Percentiles rank a stretch among this genome's conserved stretches.
Conservation (phyloP, 2,329 filamentous ascomycete species). For the Sclerotinia spermophila region DNA sequence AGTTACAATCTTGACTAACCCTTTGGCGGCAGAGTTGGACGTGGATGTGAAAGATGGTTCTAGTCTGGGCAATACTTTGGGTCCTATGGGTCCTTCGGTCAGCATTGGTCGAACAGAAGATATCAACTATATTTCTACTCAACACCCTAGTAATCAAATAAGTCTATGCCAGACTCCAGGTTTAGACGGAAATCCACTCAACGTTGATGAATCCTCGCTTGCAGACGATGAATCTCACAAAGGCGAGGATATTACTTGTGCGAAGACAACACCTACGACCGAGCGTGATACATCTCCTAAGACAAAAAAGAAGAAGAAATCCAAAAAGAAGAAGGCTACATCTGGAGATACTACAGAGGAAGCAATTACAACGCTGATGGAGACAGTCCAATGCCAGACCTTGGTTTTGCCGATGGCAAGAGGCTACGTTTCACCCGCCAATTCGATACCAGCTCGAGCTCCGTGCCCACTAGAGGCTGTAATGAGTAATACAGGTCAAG, state of each 20-base stretch:
- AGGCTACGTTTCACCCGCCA: background rate
- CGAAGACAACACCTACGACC: too few relatives aligned
- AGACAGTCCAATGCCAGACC: too few relatives aligned
- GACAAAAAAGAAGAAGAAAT: background rate
- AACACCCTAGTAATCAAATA: background rate
- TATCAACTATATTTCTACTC: background rate
- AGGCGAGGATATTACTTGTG: too few relatives aligned
- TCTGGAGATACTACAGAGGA: background rate
- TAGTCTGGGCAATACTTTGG: too few relatives aligned
- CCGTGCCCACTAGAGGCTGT: background rate
- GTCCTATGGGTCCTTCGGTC: fast-evolving
- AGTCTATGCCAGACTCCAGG: background rate
- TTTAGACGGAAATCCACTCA: background rate
- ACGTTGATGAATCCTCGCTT: background rate
- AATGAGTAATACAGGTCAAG: too few relatives aligned
- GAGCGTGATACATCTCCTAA: background rate
- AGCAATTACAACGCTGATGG: background rate
- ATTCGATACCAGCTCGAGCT: background rate
- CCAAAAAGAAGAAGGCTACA: background rate
- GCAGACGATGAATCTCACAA: background rate
- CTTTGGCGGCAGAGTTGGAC: too few relatives aligned
- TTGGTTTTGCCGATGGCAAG: background rate
- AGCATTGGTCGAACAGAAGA: background rate
- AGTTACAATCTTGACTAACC: background rate
- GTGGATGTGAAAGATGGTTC: background rate